Evolutionary conservation across 2,329 filamentous ascomycete species (phyloP).

Genomic region (Immersiporthe knoxdaviesiana): DNA sequence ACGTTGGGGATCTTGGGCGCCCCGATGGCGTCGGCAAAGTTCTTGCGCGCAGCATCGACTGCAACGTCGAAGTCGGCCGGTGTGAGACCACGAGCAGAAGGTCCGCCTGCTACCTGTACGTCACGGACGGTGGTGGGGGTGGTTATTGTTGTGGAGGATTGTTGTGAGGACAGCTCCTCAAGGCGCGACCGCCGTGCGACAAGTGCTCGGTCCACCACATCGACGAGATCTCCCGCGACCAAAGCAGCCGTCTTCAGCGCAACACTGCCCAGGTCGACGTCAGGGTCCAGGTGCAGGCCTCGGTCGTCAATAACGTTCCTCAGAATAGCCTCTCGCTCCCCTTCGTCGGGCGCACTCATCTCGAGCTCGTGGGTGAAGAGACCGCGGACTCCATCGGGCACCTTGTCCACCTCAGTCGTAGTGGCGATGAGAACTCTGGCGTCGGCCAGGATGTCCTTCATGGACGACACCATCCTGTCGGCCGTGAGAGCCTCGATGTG

Average conservation of each 20-base stretch:
- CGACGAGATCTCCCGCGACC: slow-evolving; percentile 90
- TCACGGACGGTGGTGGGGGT: slow-evolving; percentile 70
- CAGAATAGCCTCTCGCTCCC: slow-evolving; percentile 86
- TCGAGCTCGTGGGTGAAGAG: slow-evolving; percentile 96
- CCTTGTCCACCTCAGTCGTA: slow-evolving; percentile 92
- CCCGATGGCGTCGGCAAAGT: slow-evolving; percentile 96
- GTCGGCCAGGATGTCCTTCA: slow-evolving; percentile 82
- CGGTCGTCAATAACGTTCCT: slow-evolving; percentile 76
- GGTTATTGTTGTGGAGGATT: slow-evolving; percentile 37
- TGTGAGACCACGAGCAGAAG: slow-evolving; percentile 75
- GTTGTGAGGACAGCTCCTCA: slow-evolving; percentile 65
- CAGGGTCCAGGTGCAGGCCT: slow-evolving; percentile 75
- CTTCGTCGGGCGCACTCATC: slow-evolving; percentile 89
- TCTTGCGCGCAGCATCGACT: slow-evolving; percentile 93
- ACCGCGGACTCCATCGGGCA: slow-evolving; percentile 85
- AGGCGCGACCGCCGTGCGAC: slow-evolving; percentile 77
- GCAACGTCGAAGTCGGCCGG: slow-evolving; percentile 88
- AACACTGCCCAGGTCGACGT: slow-evolving; percentile 82
- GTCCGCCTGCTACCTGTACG: slow-evolving; percentile 84
- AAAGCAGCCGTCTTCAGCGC: slow-evolving; percentile 95
- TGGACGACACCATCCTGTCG: slow-evolving; percentile 82
- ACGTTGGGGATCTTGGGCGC: slow-evolving; percentile 98
- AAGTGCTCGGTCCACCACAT: slow-evolving; percentile 88
- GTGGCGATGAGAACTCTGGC: slow-evolving; percentile 87
- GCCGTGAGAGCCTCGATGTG: slow-evolving; percentile 91